Evolutionary conservation across 352 stramenopile species (phyloP), one percentile per base, ranked within the genome.

Genomic region (Pythium sukuiense): DNA sequence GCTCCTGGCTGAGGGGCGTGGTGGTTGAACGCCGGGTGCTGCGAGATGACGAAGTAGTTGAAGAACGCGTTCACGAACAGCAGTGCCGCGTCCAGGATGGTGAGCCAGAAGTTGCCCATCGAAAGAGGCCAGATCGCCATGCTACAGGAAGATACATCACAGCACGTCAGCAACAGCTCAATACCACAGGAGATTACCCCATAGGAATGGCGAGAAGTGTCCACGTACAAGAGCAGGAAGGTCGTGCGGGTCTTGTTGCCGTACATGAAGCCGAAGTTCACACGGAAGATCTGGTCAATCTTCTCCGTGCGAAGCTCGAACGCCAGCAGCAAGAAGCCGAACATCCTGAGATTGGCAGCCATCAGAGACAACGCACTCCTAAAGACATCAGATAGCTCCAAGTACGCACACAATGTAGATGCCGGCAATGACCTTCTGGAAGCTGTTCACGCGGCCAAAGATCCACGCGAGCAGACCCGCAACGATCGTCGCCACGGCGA

Each of bases 241-340:
- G 90, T 86, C 13, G 87, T 96, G 71, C 87, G 87, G 55, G 87
- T 94, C 73, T 86, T 85, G 79, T 94, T 92, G 74, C 85, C 87
- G 67, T 94, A 96, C 87, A 96, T 96, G 67, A 96, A 96, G 50
- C 87, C 87, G 74, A 96, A 93, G 80, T 96, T 96, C 46, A 76
- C 70, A 67, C 87, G 87, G 73, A 94, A 75, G 18, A 96, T 71
- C 49, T 76, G 75, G 59, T 96, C 87, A 12, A 92, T 74, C 59
- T 90, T 89, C 35, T 93, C 84, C 24, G 84, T 94, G 49, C 87
- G 87, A 50, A 96, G 74, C 73, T 96, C 87, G 65, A 96, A 96
- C 29, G 77, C 76, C 48, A 96, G 70, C 64, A 96, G 63, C 69
- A 96, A 69, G 52, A 68, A 66, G 2, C 87, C 87, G 74, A 96